Conservation (phyloP, 1,284 basidiomycete genomes). For the Pulveroboletus sp. region DNA sequence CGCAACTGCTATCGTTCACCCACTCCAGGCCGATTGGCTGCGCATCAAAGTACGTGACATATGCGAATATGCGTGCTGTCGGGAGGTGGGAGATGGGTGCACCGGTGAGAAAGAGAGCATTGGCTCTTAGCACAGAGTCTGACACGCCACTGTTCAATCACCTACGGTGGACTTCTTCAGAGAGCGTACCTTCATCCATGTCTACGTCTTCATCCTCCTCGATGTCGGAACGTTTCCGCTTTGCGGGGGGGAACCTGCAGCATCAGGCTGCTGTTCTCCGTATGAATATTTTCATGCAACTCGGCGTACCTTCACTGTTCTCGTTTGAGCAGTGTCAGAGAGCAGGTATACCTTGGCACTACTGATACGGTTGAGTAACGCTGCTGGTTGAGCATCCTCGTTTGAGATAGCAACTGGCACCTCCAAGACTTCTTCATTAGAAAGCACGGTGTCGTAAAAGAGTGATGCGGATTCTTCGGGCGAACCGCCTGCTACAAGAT, state of each 20-base stretch:
- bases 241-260: constrained; percentile 42
- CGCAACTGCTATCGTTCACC: constrained; percentile 77
- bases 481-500: constrained; percentile 28
- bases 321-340: constrained; percentile 55
- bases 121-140: constrained; percentile 48
- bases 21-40: constrained; percentile 73
- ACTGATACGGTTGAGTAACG: constrained; percentile 65
- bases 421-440: constrained; percentile 49
- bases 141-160: constrained; percentile 1
- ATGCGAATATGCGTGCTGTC: constrained; percentile 72
- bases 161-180: not conserved
- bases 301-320: constrained; percentile 70
- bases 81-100: constrained; percentile 67
- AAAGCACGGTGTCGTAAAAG: constrained; percentile 52
- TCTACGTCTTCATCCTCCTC: constrained; percentile 46
- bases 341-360: constrained; percentile 68
- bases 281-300: constrained; percentile 37
- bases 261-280: constrained; percentile 47
- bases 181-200: constrained; percentile 44
- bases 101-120: constrained; percentile 72
- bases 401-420: constrained; percentile 23
- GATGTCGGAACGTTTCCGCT: constrained; percentile 57
- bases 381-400: constrained; percentile 27
- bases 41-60: constrained; percentile 70
- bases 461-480: constrained; percentile 32